These are phyloP conservation scores for Oryza rufipogon DNA, from an alignment of 176 grass and related monocot species.

Conservation along the genomic window DNA sequence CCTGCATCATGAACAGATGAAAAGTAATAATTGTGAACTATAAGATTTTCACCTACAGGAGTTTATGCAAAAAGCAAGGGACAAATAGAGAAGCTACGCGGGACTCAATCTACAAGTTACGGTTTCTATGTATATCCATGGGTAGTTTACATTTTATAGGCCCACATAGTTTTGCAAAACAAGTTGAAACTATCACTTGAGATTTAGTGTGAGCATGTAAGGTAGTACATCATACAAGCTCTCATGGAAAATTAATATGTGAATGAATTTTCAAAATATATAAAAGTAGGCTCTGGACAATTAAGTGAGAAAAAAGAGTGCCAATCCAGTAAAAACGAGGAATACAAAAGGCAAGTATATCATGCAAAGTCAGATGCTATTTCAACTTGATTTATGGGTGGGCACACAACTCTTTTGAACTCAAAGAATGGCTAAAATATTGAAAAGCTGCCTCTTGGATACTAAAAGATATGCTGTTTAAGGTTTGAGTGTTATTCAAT, in stretches of 20 bases:
- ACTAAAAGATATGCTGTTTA: background rate
- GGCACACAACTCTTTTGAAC: too few relatives aligned
- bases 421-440: background rate
- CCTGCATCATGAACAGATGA: slow-evolving; percentile 55
- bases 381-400: background rate
- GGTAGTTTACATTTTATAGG: background rate
- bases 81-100: background rate
- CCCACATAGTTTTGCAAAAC: slow-evolving; percentile 9
- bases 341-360: background rate
- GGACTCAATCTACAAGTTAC: background rate
- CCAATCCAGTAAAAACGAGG: too few relatives aligned
- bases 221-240: background rate
- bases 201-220: background rate
- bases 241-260: background rate
- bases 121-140: background rate
- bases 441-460: background rate
- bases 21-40: background rate
- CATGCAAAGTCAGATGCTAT: background rate
- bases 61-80: background rate
- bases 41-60: background rate
- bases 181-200: background rate
- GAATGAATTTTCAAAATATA: background rate
- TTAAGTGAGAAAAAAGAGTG: background rate
- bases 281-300: background rate
- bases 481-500: background rate